Evolutionary conservation across 83 land plant genomes (phyloP), one percentile per base, ranked within the genome.

Genomic region (Isoetes engelmannii): DNA sequence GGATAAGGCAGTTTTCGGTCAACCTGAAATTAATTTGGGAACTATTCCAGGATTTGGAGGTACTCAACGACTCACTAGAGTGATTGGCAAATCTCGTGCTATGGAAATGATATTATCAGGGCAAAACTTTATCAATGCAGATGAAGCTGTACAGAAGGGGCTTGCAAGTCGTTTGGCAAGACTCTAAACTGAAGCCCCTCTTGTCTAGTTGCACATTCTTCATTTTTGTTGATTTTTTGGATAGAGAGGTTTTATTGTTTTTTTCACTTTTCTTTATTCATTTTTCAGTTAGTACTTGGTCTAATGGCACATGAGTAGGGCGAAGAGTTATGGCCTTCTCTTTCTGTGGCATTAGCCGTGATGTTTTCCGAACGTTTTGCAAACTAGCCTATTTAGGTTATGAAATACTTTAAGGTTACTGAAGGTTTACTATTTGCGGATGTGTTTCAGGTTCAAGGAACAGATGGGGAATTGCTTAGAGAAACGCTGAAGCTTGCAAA

Each of bases 61-160:
- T 7, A 78, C 81, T 45, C 81, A 78, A 49, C 37, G 81, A 45
- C 61, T 78, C 42, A 78, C 73, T 28, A 67, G 81, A 44, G 81
- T 73, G 63, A 77, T 78, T 46, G 81, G 81, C 45, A 78, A 78
- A 68, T 78, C 81, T 15, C 78, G 81, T 5, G 81, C 81, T 57
- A 78, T 78, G 81, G 81, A 78, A 72, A 78, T 78, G 81, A 78
- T 78, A 44, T 68, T 78, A 7, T 73, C 81, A 15, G 81, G 81
- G 5, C 68, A 69, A 44, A 44, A 43, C 63, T 78, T 78, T 57
- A 68, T 78, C 59, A 60, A 74, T 69, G 81, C 81, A 47, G 65
- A 73, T 69, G 81, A 78, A 56, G 81, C 81, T 41, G 68, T 45
- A 59, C 81, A 74, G 49, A 50, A 73, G 68, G 81, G 81, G 19